These are phyloP conservation scores for Ephemerocybe angulata DNA, from an alignment of 768 basidiomycete genomes.

Conservation along the genomic window DNA sequence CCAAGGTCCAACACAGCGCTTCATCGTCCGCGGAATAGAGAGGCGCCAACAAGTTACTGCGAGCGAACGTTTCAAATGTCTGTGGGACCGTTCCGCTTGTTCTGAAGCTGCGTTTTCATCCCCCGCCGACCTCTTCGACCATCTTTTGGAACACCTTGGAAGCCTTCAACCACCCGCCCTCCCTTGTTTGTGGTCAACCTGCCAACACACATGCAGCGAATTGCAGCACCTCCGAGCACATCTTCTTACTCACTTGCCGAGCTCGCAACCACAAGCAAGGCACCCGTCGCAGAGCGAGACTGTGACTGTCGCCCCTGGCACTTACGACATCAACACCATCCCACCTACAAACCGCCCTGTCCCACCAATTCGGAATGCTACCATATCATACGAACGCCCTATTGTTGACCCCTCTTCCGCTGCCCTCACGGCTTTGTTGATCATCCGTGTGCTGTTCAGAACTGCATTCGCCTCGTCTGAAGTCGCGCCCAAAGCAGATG, in stretches of 20 bases:
- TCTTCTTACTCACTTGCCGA: constrained; percentile 73
- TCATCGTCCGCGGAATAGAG: constrained; percentile 85
- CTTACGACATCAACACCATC: constrained; percentile 52
- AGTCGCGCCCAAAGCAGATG: constrained; percentile 64
- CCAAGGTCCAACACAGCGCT: constrained; percentile 65
- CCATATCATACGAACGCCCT: constrained; percentile 57
- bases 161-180: constrained; percentile 11
- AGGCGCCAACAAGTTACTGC: constrained; percentile 55
- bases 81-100: constrained; percentile 69
- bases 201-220: constrained; percentile 44
- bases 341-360: constrained; percentile 64
- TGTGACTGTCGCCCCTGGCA: constrained; percentile 60
- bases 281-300: constrained; percentile 71
- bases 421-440: constrained; percentile 76
- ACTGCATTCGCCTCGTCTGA: constrained; percentile 73
- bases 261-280: constrained; percentile 48
- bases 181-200: constrained; percentile 72
- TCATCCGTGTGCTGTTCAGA: constrained; percentile 80
- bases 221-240: constrained; percentile 59
- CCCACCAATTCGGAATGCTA: constrained; percentile 67
- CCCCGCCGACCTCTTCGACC: constrained; percentile 68
- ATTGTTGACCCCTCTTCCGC: constrained; percentile 63
- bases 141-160: constrained; percentile 57
- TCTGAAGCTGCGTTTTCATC: constrained; percentile 41
- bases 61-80: constrained; percentile 68